Conservation (phyloP, 192 early-diverging fungal genomes). For the Rhizophagus sp. region DNA sequence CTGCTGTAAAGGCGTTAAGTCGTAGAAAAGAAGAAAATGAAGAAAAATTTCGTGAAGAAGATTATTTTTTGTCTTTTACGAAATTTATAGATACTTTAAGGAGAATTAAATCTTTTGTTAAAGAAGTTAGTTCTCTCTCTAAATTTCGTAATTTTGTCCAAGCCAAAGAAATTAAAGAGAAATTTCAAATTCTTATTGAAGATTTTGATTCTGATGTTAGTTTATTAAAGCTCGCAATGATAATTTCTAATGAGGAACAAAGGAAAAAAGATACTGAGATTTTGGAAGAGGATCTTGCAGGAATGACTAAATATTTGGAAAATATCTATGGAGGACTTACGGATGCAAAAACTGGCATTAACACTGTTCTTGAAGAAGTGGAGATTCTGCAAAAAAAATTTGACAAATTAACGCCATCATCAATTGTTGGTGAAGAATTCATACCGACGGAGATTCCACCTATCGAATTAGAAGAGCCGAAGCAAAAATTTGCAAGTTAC, state of each 20-base stretch:
- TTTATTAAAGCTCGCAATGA: not conserved
- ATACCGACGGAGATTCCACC: no score
- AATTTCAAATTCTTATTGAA: not conserved
- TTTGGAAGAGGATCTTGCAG: not conserved
- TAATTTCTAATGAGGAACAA: slow-evolving; percentile 1
- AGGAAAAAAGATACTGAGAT: not conserved
- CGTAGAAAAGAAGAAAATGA: no score
- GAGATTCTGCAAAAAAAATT: no score
- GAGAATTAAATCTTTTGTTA: slow-evolving; percentile 4
- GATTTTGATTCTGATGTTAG: not conserved
- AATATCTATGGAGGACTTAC: no score
- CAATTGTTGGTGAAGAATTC: no score
- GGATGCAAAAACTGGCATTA: no score
- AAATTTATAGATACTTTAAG: not conserved
- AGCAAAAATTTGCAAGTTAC: no score
- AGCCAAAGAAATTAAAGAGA: not conserved
- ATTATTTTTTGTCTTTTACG: not conserved
- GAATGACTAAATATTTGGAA: not conserved
- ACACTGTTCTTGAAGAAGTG: no score
- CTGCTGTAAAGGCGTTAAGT: not conserved
- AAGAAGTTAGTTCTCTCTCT: not conserved
- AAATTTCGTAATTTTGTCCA: slow-evolving; percentile 9
- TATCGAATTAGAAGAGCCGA: no score
- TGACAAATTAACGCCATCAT: no score
- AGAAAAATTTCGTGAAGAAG: no score